Conservation (phyloP, 495 filamentous ascomycete genomes). For the Mytilinidion resinicola region DNA sequence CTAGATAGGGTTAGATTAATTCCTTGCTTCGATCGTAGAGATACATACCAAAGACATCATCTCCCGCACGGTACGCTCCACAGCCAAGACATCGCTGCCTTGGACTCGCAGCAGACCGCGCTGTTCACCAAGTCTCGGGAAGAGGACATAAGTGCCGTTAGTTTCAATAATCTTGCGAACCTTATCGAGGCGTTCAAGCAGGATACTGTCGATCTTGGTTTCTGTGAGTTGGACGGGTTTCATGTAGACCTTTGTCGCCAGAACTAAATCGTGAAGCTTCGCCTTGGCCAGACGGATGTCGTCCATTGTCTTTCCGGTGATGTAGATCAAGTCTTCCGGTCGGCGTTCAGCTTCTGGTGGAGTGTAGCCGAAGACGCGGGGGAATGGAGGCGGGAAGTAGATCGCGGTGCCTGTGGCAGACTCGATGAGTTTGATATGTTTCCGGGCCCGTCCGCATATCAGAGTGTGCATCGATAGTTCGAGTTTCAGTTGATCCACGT, state of each 20-base stretch:
- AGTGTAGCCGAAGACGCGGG: slow-evolving; percentile 78
- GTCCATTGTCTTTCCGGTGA: slow-evolving; percentile 77
- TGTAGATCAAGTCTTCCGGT: slow-evolving; percentile 83
- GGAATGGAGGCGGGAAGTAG: slow-evolving; percentile 93
- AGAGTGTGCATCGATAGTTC: slow-evolving; percentile 84
- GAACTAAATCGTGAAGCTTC: slow-evolving; percentile 74
- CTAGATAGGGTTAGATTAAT: slow-evolving; percentile 41
- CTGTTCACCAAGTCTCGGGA: slow-evolving; percentile 77
- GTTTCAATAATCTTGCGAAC: slow-evolving; percentile 95
- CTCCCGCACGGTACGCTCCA: slow-evolving; percentile 88
- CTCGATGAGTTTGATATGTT: slow-evolving; percentile 96
- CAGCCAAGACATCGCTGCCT: slow-evolving; percentile 82
- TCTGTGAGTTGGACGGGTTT: slow-evolving; percentile 83
- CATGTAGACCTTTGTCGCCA: slow-evolving; percentile 72
- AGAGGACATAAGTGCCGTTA: slow-evolving; percentile 88
- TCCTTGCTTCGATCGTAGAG: slow-evolving; percentile 18
- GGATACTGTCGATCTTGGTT: slow-evolving; percentile 87
- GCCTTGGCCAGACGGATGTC: slow-evolving; percentile 81
- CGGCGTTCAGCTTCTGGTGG: slow-evolving; percentile 71
- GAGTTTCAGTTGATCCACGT: slow-evolving; percentile 73
- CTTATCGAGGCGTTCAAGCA: slow-evolving; percentile 88
- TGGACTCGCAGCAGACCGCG: slow-evolving; percentile 78
- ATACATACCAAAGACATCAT: slow-evolving; percentile 80
- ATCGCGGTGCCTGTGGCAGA: slow-evolving; percentile 90
- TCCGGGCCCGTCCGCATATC: slow-evolving; percentile 82